A percentile compares a stretch with the other conserved stretches of the same genome.
Evolutionary conservation across 495 filamentous ascomycete genomes (phyloP).

Genomic region (Penicillium bovifimosum): DNA sequence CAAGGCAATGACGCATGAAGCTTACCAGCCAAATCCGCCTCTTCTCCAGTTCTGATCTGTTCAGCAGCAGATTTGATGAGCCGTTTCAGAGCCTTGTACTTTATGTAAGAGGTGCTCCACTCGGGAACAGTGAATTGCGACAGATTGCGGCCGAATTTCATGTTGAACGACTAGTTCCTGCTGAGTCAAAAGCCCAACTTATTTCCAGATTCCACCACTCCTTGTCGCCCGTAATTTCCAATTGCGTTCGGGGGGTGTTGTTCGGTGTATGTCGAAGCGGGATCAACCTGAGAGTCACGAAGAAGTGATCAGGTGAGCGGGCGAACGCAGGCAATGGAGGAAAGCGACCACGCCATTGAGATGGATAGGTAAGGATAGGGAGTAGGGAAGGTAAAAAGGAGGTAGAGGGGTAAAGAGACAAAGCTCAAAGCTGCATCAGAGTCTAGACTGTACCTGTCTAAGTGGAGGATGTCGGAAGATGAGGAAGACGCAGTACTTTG

Average conservation of each 20-base stretch:
- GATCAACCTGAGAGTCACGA: conserved; percentile 16
- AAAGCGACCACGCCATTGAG: conserved; percentile 12
- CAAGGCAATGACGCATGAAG: background rate
- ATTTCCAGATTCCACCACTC: background rate
- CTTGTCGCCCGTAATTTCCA: background rate
- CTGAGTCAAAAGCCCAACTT: background rate
- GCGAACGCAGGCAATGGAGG: conserved; percentile 15
- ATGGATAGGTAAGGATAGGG: background rate
- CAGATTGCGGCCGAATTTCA: conserved; percentile 84
- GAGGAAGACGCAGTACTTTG: conserved; percentile 3
- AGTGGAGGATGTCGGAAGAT: conserved; percentile 7
- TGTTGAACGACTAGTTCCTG: conserved; percentile 27
- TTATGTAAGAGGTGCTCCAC: conserved; percentile 88
- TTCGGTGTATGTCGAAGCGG: background rate
- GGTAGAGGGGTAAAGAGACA: conserved; percentile 1
- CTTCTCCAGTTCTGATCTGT: conserved; percentile 57
- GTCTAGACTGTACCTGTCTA: conserved; percentile 20
- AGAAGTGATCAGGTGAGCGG: conserved; percentile 21
- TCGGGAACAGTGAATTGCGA: conserved; percentile 93
- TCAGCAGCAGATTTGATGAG: conserved; percentile 73
- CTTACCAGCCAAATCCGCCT: conserved; percentile 74
- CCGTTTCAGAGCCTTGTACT: conserved; percentile 95
- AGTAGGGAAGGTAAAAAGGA: background rate
- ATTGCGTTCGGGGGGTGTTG: background rate
- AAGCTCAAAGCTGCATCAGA: conserved; percentile 14